Conservation (phyloP, 345 rosid genomes). For the Lepidium africanum region DNA sequence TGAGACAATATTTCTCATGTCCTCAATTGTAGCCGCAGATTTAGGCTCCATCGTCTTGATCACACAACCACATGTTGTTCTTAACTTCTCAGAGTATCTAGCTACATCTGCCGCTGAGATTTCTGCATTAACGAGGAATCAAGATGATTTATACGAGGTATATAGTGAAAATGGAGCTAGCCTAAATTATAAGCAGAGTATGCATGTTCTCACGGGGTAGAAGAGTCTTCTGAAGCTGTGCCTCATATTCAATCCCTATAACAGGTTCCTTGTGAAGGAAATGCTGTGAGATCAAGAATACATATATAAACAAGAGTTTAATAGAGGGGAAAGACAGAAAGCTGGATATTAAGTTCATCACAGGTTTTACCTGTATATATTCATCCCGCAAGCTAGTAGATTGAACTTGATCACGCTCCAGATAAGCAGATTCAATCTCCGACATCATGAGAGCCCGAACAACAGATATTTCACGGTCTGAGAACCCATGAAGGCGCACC, state of each 20-base stretch:
- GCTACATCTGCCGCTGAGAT: constrained; percentile 76
- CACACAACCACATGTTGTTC: constrained; percentile 65
- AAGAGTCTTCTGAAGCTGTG: constrained; percentile 82
- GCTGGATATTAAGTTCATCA: neutral
- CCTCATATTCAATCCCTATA: constrained; percentile 79
- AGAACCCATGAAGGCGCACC: constrained; percentile 84
- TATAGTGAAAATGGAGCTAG: neutral
- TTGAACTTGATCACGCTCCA: constrained; percentile 91
- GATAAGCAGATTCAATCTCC: constrained; percentile 87
- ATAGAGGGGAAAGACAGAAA: neutral
- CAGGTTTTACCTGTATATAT: constrained; percentile 57
- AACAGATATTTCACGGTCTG: constrained; percentile 80
- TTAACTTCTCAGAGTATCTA: constrained; percentile 64
- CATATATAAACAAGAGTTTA: neutral
- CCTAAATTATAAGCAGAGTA: constrained; percentile 10
- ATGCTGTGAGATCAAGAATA: constrained; percentile 40
- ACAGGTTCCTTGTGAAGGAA: constrained; percentile 80
- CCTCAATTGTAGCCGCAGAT: constrained; percentile 58
- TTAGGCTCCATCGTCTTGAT: constrained; percentile 79
- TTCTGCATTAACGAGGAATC: constrained; percentile 36
- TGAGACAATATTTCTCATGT: constrained; percentile 42
- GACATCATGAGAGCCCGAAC: constrained; percentile 80
- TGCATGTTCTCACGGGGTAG: constrained; percentile 65
- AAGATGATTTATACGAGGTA: neutral
- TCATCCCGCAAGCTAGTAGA: constrained; percentile 86